Percentiles rank a stretch among this genome's conserved stretches.
Evolutionary conservation across 306 rosid genomes (phyloP).

Genomic region (Lithocarpus polystachyus): DNA sequence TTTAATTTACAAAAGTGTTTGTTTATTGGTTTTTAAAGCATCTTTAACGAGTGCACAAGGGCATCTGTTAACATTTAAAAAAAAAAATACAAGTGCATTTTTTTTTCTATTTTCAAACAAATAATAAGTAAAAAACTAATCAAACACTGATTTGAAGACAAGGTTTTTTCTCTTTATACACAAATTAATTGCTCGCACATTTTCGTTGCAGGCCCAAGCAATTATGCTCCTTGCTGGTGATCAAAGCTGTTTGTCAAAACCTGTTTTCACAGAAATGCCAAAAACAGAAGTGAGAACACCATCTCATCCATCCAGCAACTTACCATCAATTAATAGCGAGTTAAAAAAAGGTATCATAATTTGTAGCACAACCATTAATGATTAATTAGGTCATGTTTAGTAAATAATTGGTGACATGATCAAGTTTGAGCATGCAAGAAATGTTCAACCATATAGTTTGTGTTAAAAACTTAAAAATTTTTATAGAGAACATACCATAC

Average conservation of each 20-base stretch:
- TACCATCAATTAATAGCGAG: background rate
- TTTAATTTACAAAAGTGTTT: no score
- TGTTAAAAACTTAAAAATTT: no score
- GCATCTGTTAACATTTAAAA: fast-evolving
- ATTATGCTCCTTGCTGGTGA: constrained; percentile 17
- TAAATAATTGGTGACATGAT: background rate
- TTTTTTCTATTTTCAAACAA: no score
- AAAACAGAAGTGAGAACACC: background rate
- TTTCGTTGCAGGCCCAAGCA: constrained; percentile 21
- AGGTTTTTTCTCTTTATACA: background rate
- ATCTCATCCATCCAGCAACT: background rate
- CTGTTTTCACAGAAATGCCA: background rate
- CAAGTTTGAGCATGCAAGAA: background rate
- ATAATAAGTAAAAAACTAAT: no score
- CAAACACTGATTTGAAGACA: no score
- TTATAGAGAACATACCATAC: no score
- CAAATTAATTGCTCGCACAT: background rate
- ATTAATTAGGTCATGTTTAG: background rate
- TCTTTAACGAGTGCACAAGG: no score
- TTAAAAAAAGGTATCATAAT: background rate
- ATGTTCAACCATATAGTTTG: background rate
- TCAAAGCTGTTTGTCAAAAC: constrained; percentile 1
- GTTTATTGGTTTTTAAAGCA: no score
- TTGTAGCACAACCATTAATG: background rate
- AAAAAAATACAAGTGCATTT: no score